Conservation (phyloP, 768 basidiomycete genomes). For the Postia placenta region DNA sequence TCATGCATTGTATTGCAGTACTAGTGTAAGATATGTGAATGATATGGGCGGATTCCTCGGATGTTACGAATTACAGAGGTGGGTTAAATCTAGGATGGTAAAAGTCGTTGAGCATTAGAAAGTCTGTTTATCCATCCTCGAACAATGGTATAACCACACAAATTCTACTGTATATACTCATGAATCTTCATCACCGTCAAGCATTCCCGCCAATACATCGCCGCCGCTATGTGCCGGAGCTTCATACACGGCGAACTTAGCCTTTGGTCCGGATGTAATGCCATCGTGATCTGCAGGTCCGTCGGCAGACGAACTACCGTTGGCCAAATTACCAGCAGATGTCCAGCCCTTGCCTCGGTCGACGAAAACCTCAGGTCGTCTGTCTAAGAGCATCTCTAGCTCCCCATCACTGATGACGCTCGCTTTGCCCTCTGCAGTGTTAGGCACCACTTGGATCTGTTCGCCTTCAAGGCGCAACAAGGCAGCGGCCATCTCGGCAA, state of each 20-base stretch:
- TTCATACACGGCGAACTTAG: slow-evolving; percentile 76
- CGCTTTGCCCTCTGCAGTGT: slow-evolving; percentile 61
- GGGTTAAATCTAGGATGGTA: too few species aligned
- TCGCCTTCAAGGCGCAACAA: slow-evolving; percentile 81
- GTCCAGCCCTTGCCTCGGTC: slow-evolving; percentile 73
- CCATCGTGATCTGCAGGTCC: slow-evolving; percentile 11
- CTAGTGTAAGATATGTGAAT: too few species aligned
- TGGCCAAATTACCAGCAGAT: slow-evolving; percentile 27
- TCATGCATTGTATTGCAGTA: too few species aligned
- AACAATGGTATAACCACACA: too few species aligned
- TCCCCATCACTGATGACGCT: slow-evolving; percentile 80
- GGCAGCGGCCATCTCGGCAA: slow-evolving; percentile 76
- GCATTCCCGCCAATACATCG: slow-evolving; percentile 63
- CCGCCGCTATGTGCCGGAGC: slow-evolving; percentile 57
- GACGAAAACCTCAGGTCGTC: slow-evolving; percentile 66
- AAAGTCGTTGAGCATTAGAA: too few species aligned
- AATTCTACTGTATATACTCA: too few species aligned
- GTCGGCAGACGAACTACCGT: slow-evolving; percentile 5
- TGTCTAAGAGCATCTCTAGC: slow-evolving; percentile 74
- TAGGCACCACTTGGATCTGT: slow-evolving; percentile 80
- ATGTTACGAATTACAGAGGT: too few species aligned
- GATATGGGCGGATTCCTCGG: too few species aligned
- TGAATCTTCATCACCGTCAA: slow-evolving; percentile 35
- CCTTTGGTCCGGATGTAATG: slow-evolving; percentile 15
- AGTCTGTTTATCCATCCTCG: too few species aligned